Evolutionary conservation across 257 asterid genomes (phyloP), one percentile per base, ranked within the genome.

Genomic region (Solanum pinnatisectum): DNA sequence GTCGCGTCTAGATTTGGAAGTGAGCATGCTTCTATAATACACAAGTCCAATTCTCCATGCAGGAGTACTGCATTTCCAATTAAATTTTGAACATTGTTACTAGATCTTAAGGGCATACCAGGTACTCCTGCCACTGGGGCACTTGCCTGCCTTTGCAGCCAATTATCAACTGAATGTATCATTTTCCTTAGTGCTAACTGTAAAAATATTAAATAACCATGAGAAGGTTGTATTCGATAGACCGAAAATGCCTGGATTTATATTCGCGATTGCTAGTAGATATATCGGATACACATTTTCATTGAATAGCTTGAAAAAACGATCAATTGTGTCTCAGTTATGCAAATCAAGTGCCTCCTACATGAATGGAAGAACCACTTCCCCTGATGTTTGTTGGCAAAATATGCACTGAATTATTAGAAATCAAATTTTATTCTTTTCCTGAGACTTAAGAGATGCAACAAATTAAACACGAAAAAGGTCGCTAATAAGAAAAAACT

Each of bases 41-140:
- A 91, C 8, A 97, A 93, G 90, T 96, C 98, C 33, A 97, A 93
- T 86, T 96, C 98, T 32, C 99, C 99, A n/a, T 97, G 99, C 32
- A 96, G 95, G 87, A 91, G 74, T 22, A 88, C 37, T 72, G 88
- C 13, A 42, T 30, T n/a, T 30, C 87, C 89, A n/a, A 52, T 33
- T 73, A 49, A 1, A 59, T 78, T 32, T 8, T 79, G 84, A 79
- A 79, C 60, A 16, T 79, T 27, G 2, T 27, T 25, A 8, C 37
- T 25, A 79, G 63, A 30, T 44, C 59, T 79, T 79, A 79, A 79
- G n/a, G 84, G 84, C 85, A 81, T 46, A 81, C 85, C 85, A 46
- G 85, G 85, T 49, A 49, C 85, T 81, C 85, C 85, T 30, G 70
- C 85, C 30, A 49, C 85, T 5, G 85, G 85, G 30, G 85, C 85